phyloP scores from a whole-genome alignment of 495 filamentous ascomycete species.

The Podospora comata region DNA sequence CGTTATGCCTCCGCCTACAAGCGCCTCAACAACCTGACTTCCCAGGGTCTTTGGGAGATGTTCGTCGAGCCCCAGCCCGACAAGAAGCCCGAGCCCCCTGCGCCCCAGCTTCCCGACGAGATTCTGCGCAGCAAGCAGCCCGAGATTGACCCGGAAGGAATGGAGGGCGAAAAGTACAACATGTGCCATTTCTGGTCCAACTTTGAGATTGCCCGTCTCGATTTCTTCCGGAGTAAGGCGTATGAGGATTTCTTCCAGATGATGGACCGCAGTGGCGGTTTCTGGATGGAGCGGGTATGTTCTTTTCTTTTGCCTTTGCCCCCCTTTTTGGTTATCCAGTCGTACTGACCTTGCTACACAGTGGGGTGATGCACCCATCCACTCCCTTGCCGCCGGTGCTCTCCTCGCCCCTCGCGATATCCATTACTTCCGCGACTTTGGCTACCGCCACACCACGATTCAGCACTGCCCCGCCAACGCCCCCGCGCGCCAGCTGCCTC shows the following conservation, averaged over 20 bases:
- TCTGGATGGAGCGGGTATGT: slow-evolving; percentile 97
- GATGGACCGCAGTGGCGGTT: slow-evolving; percentile 97
- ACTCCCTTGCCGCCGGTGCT: slow-evolving; percentile 91
- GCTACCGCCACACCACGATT: slow-evolving; percentile 97
- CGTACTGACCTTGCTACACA: slow-evolving; percentile 49
- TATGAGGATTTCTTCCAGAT: slow-evolving; percentile 99
- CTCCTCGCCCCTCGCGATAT: slow-evolving; percentile 80
- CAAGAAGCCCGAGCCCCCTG: slow-evolving; percentile 48
- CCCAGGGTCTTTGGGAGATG: slow-evolving; percentile 98
- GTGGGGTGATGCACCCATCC: slow-evolving; percentile 99
- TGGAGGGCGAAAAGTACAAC: slow-evolving; percentile 98
- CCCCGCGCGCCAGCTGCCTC: slow-evolving; percentile 79
- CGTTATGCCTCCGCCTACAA: slow-evolving; percentile 99
- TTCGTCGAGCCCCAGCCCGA: slow-evolving; percentile 76
- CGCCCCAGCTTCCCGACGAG: slow-evolving; percentile 77
- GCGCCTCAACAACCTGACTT: slow-evolving; percentile 83
- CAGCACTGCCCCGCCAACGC: slow-evolving; percentile 98
- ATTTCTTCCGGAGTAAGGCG: slow-evolving; percentile 92
- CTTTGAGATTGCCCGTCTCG: slow-evolving; percentile 93
- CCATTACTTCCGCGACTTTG: slow-evolving; percentile 99
- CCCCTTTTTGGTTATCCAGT: background rate
- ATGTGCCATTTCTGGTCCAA: slow-evolving; percentile 99
- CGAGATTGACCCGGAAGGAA: slow-evolving; percentile 85
- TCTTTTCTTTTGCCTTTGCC: background rate
- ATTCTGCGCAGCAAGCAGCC: slow-evolving; percentile 68